Evolutionary conservation across 108 stramenopile species (phyloP).

Genomic region (Cyclotella sp.): DNA sequence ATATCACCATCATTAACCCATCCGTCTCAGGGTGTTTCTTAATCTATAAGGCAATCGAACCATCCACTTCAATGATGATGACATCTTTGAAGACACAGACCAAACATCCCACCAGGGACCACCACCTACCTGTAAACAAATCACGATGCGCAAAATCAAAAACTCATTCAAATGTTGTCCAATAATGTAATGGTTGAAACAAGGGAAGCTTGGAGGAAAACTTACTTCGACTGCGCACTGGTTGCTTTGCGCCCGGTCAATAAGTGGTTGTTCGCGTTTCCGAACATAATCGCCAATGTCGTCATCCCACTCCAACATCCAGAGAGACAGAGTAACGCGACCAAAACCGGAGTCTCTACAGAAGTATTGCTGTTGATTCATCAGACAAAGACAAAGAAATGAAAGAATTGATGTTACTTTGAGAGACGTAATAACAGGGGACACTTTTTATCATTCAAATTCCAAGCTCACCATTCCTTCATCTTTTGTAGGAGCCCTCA

Average conservation of each 20-base stretch:
- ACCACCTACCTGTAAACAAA: conserved; percentile 25
- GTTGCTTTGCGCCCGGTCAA: conserved; percentile 60
- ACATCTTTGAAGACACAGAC: conserved; percentile 33
- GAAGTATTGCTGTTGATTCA: conserved; percentile 55
- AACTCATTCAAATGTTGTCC: neutral
- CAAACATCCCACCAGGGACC: conserved; percentile 42
- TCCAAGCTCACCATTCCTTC: conserved; percentile 69
- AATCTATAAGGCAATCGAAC: conserved; percentile 28
- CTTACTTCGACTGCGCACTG: conserved; percentile 82
- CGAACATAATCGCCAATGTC: conserved; percentile 58
- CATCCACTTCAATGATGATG: conserved; percentile 16
- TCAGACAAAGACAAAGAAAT: neutral
- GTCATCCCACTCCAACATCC: conserved; percentile 72
- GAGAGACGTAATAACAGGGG: neutral
- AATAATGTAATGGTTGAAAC: neutral
- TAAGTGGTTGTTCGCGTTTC: conserved; percentile 40
- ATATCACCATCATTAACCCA: too few relatives aligned
- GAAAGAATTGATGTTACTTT: neutral
- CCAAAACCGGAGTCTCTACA: conserved; percentile 83
- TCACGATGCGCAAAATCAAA: neutral
- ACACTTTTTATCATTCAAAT: neutral
- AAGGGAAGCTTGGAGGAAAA: conserved; percentile 12
- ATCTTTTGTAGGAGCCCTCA: conserved; percentile 84
- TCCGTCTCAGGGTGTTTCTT: conserved; percentile 2
- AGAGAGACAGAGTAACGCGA: conserved; percentile 63